These are phyloP conservation scores for Lablab purpureus DNA, from an alignment of 306 rosid species.

Conservation along the genomic window DNA sequence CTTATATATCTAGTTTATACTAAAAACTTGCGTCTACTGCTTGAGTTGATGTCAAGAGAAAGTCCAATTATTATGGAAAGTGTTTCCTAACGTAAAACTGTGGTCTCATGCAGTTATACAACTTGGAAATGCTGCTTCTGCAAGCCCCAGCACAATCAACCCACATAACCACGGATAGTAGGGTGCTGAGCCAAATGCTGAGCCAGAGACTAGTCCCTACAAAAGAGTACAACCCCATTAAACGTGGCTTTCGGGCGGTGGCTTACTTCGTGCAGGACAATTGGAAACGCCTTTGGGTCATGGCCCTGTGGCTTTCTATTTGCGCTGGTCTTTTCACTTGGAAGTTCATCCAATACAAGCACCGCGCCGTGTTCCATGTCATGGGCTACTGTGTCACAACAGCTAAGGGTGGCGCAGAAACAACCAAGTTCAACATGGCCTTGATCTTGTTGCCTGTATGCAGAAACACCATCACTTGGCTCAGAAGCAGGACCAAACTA, in stretches of 20 bases:
- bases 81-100: not conserved
- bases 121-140: conserved; percentile 81
- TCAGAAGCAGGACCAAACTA: conserved; percentile 70
- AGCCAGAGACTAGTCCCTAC: conserved; percentile 83
- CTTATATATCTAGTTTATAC: too few species aligned
- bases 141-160: conserved; percentile 76
- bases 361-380: conserved; percentile 69
- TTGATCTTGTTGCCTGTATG: conserved; percentile 81
- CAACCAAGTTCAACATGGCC: conserved; percentile 88
- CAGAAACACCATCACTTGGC: conserved; percentile 88
- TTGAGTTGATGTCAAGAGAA: not conserved
- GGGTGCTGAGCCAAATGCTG: conserved; percentile 69
- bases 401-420: conserved; percentile 89
- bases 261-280: conserved; percentile 77
- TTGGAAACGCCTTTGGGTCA: conserved; percentile 82
- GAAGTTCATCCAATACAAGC: conserved; percentile 78
- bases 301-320: conserved; percentile 68
- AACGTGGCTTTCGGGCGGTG: conserved; percentile 49
- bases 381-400: conserved; percentile 90
- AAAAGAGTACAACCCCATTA: conserved; percentile 75
- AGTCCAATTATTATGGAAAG: not conserved
- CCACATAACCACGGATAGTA: conserved; percentile 61
- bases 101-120: conserved; percentile 62
- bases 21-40: not conserved
- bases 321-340: conserved; percentile 77